phyloP scores from a whole-genome alignment of 257 asterid species.

The Capsicum rhomboideum region DNA sequence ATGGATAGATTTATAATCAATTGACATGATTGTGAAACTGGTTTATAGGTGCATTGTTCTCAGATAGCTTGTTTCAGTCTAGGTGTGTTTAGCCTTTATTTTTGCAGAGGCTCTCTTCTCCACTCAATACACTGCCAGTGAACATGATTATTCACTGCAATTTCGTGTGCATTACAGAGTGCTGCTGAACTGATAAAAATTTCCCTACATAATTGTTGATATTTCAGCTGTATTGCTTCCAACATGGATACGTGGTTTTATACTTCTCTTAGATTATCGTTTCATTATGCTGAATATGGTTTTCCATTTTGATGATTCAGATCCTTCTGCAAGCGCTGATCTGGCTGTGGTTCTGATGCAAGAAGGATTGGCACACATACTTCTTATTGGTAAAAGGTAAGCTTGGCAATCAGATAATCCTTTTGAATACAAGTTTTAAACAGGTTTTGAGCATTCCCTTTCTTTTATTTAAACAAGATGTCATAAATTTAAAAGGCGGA shows the following conservation, averaged over 20 bases:
- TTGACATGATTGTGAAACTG: neutral
- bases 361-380: conserved; percentile 83
- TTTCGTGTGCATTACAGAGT: neutral
- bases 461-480: neutral
- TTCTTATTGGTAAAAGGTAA: conserved; percentile 91
- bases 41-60: neutral
- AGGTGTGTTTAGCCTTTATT: neutral
- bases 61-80: neutral
- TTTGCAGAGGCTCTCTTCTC: neutral
- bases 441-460: neutral
- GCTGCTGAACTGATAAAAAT: neutral
- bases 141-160: neutral
- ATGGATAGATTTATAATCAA: neutral
- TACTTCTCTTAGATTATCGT: neutral
- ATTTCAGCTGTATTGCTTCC: neutral
- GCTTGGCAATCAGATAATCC: neutral
- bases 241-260: neutral
- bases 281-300: conserved; percentile 13
- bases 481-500: neutral
- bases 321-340: conserved; percentile 93
- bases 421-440: neutral
- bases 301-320: conserved; percentile 28
- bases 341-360: conserved; percentile 92
- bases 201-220: neutral
- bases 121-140: neutral